phyloP scores from a whole-genome alignment of 306 rosid genomes.

The Oxytropis ochrocephala region DNA sequence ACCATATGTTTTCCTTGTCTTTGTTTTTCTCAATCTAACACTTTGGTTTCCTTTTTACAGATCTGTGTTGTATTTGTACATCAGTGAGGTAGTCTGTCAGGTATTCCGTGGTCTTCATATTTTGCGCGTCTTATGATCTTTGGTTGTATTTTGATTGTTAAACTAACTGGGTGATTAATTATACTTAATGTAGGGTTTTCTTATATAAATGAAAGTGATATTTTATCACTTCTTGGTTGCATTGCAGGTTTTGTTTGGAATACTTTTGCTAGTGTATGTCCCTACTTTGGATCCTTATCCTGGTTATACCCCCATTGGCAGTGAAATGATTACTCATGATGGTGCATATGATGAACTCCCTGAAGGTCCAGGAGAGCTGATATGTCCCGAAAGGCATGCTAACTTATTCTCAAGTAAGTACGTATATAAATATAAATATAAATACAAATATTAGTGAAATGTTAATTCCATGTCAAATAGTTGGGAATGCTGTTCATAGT shows the following conservation, averaged over 20 bases:
- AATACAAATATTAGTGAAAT: slow-evolving; percentile 3
- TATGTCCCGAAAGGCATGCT: slow-evolving; percentile 76
- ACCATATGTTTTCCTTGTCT: background rate
- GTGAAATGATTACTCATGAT: slow-evolving; percentile 55
- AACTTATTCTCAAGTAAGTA: slow-evolving; percentile 74
- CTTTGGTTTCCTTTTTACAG: slow-evolving; percentile 41
- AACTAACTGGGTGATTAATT: too few species aligned
- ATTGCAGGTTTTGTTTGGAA: slow-evolving; percentile 79
- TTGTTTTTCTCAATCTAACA: slow-evolving; percentile 10
- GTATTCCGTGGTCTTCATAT: slow-evolving; percentile 32
- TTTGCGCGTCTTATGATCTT: background rate
- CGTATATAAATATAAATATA: too few species aligned
- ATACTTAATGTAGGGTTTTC: background rate
- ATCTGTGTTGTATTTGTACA: slow-evolving; percentile 59
- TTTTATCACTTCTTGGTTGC: slow-evolving; percentile 27
- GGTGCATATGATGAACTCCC: slow-evolving; percentile 78
- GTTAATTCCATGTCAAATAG: background rate
- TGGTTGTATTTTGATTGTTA: background rate
- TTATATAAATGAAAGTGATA: background rate
- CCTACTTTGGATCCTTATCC: slow-evolving; percentile 90
- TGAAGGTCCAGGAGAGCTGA: slow-evolving; percentile 67
- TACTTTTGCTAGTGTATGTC: slow-evolving; percentile 58
- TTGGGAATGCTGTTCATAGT: background rate
- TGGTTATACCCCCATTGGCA: slow-evolving; percentile 56
- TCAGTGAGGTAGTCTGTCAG: slow-evolving; percentile 76